Conservation (phyloP, 2,329 filamentous ascomycete genomes). For the Aspergillus phoenicis region DNA sequence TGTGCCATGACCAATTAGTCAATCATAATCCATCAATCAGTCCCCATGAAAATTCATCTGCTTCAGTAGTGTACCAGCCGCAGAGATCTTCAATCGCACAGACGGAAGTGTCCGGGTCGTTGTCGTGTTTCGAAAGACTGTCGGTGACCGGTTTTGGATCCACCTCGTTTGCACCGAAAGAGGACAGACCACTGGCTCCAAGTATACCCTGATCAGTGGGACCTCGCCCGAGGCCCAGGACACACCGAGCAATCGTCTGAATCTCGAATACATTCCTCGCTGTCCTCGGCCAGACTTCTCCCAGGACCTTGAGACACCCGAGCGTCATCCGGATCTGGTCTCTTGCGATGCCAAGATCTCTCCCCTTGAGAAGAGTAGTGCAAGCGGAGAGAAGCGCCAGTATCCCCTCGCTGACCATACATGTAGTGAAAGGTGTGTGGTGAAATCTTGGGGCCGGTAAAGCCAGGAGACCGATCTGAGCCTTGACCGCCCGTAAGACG, state of each 20-base stretch:
- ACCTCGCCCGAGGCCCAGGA: constrained; percentile 19
- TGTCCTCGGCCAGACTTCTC: constrained; percentile 42
- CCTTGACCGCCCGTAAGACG: constrained; percentile 42
- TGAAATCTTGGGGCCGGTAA: constrained; percentile 38
- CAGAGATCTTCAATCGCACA: too few relatives aligned
- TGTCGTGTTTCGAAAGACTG: too few relatives aligned
- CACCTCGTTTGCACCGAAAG: too few relatives aligned
- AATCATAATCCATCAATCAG: too few relatives aligned
- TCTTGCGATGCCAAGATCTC: constrained; percentile 40
- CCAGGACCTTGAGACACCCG: constrained; percentile 44
- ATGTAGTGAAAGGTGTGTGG: constrained; percentile 46
- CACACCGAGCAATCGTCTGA: constrained; percentile 43
- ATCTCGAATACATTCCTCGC: constrained; percentile 44
- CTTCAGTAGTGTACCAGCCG: too few relatives aligned
- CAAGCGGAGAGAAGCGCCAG: constrained; percentile 42
- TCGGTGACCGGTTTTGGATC: too few relatives aligned
- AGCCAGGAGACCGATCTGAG: constrained; percentile 43
- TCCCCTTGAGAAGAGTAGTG: constrained; percentile 35
- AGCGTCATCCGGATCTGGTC: constrained; percentile 48
- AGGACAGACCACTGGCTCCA: too few relatives aligned
- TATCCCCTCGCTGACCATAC: constrained; percentile 46
- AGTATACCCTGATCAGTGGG: too few relatives aligned
- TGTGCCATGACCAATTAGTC: too few relatives aligned
- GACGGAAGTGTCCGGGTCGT: too few relatives aligned
- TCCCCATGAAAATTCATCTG: too few relatives aligned